Base-by-base conservation (phyloP, 1,284 basidiomycete genomes). In the Ganoderma lucidum region DNA sequence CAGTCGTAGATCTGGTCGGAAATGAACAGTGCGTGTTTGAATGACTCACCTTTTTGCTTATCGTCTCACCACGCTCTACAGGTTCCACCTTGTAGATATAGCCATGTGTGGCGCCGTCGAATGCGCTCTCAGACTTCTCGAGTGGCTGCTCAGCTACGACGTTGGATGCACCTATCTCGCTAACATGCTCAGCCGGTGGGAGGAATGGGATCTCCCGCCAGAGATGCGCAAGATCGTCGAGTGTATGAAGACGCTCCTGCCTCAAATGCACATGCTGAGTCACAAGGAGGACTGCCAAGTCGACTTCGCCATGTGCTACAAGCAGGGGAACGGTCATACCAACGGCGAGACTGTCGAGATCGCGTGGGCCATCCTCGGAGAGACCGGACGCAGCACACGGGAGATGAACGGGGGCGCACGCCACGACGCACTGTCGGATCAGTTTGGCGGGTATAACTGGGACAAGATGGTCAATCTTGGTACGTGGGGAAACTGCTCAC, bases 281-380 rank as follows among this genome's bases (percentile, higher is more conserved):
- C 66, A 67, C 55, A 58, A 63, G 15, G 61, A 67, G 30, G 48
- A 44, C 17, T 67, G 66, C 10, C 66, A 67, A 6, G n/a, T 58
- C 32, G 66, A 62, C 2, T 67, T 56, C 19, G 66, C 61, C 0
- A 30, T 67, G 28, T 67, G 61, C 8, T 67, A 67, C 56, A 41
- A 51, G 8, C 14, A 32, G 2, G 66, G 66, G 0, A 28, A 55
- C 1, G 69, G 65, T 9, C 62, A 62, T 6, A 45, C 44, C 1
- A 60, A 70, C 28, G 69, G 69, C 10, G 69, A 70, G 48, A 59
- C 45, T 14, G 62, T 70, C 10, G 61, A 70, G 56, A 15, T 44
- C 0, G 55, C 53, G 0, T 70, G 69, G 69, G 30, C 65, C 3
- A 53, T 53, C 10, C 51, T 53, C 28, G 28, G 30, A 10, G 51